phyloP scores from a whole-genome alignment of 768 basidiomycete species.

The Tephrocybe sp. region DNA sequence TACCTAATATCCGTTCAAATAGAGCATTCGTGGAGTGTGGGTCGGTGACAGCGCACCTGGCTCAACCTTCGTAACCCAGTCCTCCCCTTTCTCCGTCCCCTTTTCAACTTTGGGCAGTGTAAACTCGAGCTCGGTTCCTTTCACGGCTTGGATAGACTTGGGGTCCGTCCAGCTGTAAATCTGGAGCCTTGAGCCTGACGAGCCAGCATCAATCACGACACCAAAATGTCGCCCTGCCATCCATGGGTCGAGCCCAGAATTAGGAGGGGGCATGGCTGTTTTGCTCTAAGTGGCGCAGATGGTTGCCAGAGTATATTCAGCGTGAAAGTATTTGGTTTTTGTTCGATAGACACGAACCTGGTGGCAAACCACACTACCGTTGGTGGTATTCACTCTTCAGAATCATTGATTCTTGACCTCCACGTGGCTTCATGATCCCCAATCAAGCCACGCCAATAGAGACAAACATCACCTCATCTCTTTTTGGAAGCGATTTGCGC shows the following conservation, averaged over 20 bases:
- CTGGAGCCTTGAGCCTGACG: conserved; percentile 93
- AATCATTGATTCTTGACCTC: too few species aligned
- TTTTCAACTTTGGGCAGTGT: conserved; percentile 87
- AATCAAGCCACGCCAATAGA: background rate
- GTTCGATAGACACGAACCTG: too few species aligned
- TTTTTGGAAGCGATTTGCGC: background rate
- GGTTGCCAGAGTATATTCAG: background rate
- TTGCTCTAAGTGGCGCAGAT: background rate
- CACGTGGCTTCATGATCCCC: too few species aligned
- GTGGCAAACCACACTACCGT: too few species aligned
- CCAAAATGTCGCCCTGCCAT: conserved; percentile 81
- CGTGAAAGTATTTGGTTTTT: background rate
- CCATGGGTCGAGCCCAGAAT: conserved; percentile 65
- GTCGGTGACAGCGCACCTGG: conserved; percentile 65
- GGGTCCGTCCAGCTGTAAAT: conserved; percentile 98
- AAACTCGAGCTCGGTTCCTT: conserved; percentile 51
- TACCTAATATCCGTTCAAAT: conserved; percentile 48
- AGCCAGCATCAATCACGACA: conserved; percentile 97
- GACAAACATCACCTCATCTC: conserved; percentile 1
- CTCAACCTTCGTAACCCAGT: conserved; percentile 90
- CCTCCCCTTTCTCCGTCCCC: conserved; percentile 76
- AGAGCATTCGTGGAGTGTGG: background rate
- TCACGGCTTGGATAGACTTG: conserved; percentile 45
- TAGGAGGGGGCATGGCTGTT: conserved; percentile 70
- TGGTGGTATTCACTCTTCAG: too few species aligned